Conservation (phyloP, 148 eudicot species). For the Chenopodium berlandieri region DNA sequence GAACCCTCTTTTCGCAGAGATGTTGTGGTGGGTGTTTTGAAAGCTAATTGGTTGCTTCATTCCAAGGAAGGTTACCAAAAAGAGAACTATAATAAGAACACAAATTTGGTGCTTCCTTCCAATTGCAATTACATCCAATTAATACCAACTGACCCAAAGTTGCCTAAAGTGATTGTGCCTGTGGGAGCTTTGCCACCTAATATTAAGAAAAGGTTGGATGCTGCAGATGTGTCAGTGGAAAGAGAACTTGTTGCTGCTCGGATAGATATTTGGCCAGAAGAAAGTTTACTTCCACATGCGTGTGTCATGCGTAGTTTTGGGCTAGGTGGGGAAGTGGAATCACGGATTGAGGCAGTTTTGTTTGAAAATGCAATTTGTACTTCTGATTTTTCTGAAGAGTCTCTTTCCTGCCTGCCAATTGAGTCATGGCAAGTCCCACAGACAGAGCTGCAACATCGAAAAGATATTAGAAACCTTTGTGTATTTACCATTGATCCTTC, state of each 20-base stretch:
- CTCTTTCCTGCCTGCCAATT: slow-evolving; percentile 65
- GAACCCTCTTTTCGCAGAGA: slow-evolving; percentile 64
- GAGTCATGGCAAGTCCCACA: slow-evolving; percentile 58
- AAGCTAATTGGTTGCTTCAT: slow-evolving; percentile 48
- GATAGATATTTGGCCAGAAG: slow-evolving; percentile 68
- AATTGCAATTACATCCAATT: slow-evolving; percentile 48
- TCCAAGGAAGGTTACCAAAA: slow-evolving; percentile 39
- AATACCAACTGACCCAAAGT: slow-evolving; percentile 70
- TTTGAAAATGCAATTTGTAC: slow-evolving; percentile 57
- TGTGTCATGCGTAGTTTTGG: slow-evolving; percentile 57
- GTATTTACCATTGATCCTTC: slow-evolving; percentile 84
- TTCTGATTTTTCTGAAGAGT: slow-evolving; percentile 64
- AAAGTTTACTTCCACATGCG: slow-evolving; percentile 60
- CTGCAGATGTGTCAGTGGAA: slow-evolving; percentile 57
- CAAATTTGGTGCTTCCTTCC: slow-evolving; percentile 25
- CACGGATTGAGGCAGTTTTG: slow-evolving; percentile 74
- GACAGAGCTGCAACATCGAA: slow-evolving; percentile 48
- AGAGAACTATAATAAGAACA: slow-evolving; percentile 38
- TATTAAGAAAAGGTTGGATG: slow-evolving; percentile 62
- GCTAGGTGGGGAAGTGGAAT: slow-evolving; percentile 68
- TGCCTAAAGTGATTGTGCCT: slow-evolving; percentile 73
- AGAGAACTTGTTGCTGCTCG: slow-evolving; percentile 74
- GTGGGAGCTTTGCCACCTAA: slow-evolving; percentile 51
- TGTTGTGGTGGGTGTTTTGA: slow-evolving; percentile 71
- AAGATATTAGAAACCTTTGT: slow-evolving; percentile 75